Percentiles rank a stretch among this genome's conserved stretches.
phyloP scores from a whole-genome alignment of 2,329 filamentous ascomycete species.

The Trichoderma lentiforme region DNA sequence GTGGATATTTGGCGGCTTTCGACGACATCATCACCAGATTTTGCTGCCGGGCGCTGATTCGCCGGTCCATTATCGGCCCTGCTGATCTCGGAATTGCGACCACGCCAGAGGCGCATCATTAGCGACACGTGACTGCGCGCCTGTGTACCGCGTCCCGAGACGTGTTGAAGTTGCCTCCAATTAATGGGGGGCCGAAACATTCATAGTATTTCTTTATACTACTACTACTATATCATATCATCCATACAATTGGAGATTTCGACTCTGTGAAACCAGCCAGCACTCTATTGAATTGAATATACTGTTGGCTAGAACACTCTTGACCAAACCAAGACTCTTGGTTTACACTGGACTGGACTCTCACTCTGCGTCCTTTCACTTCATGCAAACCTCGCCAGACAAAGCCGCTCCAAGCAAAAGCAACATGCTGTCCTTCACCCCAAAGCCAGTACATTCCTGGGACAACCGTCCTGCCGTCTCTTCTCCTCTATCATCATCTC shows the following conservation, averaged over 20 bases:
- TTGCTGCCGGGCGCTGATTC: constrained; percentile 17
- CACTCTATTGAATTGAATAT: neutral
- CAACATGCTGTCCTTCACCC: constrained; percentile 42
- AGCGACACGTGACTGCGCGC: constrained; percentile 15
- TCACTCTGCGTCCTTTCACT: neutral
- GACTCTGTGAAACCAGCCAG: neutral
- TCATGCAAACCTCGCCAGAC: constrained; percentile 36
- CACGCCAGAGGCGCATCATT: constrained; percentile 4
- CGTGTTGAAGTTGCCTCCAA: constrained; percentile 4
- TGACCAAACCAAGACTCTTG: neutral
- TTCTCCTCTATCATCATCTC: constrained; percentile 59
- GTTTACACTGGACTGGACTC: neutral
- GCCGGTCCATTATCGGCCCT: constrained; percentile 5
- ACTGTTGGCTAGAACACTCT: neutral
- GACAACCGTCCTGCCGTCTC: constrained; percentile 47
- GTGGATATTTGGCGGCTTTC: constrained; percentile 15
- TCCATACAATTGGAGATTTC: neutral
- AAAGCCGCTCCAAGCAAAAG: constrained; percentile 22
- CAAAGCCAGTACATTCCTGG: constrained; percentile 44
- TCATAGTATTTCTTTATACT: neutral
- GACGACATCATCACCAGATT: constrained; percentile 20
- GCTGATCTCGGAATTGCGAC: neutral
- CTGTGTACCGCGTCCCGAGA: constrained; percentile 10
- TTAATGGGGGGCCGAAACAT: neutral
- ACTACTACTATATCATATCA: neutral